A percentile compares a stretch with the other conserved stretches of the same genome.
Conservation (phyloP, 331 rosid genomes). For the Phaseolus coccineus region DNA sequence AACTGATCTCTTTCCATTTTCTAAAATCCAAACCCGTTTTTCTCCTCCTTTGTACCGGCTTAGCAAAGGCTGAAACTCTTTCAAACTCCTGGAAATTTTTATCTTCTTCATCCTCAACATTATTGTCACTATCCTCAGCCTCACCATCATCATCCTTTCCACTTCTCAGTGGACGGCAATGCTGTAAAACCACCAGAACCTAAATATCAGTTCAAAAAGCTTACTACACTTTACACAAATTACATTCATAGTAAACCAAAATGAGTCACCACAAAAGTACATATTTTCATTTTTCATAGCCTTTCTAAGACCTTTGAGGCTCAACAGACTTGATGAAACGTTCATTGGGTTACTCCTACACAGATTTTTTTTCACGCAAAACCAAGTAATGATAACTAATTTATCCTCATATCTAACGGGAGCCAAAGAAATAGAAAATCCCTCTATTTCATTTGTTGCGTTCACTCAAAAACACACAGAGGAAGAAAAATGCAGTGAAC, state of each 20-base stretch:
- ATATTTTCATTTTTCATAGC: slow-evolving; percentile 8
- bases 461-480: not conserved
- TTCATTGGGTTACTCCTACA: not conserved
- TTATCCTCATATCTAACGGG: not conserved
- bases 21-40: slow-evolving; percentile 73
- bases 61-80: slow-evolving; percentile 62
- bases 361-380: not conserved
- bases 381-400: not conserved
- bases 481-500: not conserved
- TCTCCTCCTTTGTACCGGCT: slow-evolving; percentile 70
- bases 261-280: not conserved
- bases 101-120: slow-evolving; percentile 58
- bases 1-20: slow-evolving; percentile 65
- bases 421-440: not conserved
- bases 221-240: slow-evolving; percentile 13
- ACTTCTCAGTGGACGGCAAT: slow-evolving; percentile 70
- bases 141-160: slow-evolving; percentile 38
- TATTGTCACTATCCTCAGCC: slow-evolving; percentile 37
- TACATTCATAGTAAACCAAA: slow-evolving; percentile 27
- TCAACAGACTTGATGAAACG: slow-evolving; percentile 6
- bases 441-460: not conserved
- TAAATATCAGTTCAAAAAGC: slow-evolving; percentile 31
- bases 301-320: not conserved
- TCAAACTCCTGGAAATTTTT: slow-evolving; percentile 54
- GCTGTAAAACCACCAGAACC: slow-evolving; percentile 61